Base-by-base conservation (phyloP, 306 rosid species). In the Lathyrus sativus region DNA sequence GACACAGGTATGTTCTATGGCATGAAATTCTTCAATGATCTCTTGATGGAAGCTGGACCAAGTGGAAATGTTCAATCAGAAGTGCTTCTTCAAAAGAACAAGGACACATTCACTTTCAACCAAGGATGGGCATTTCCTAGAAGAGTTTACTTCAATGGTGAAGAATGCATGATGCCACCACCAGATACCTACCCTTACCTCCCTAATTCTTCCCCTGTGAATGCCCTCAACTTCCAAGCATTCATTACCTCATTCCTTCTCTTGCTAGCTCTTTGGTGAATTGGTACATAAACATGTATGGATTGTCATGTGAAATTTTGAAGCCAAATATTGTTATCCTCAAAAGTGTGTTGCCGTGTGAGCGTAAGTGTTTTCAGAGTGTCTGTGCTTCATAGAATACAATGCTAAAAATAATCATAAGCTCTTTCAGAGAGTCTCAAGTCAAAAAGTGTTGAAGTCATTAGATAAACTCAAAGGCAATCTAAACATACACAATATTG, bases 41-140 rank as follows among this genome's bases (percentile, higher is more conserved):
- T 84, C 2, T 65, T 93, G 43, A 84, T 88, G 97, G 88, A 93
- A 82, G 98, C 96, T 17, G 97, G 98, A 53, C 91, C 96, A 68
- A 51, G 76, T 1, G 97, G 97, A 66, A 86, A 90, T 56, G 83
- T 93, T 59, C 97, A 93, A 70, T 93, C 96, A 4, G 99, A 93
- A 70, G 75, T 90, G 65, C 96, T 90, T 70, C 89, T 93, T 76
- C 79, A 39, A 38, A 93, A 93, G 82, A 84, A 90, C 79, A 37
- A 38, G 75, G 74, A 88, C 29, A 85, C 96, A 0, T 93, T 90
- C 81, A 88, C 97, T 53, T 65, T 90, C 22, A 93, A 87, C 85
- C 87, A 90, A 12, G 97, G 97, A 8, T 90, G 99, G 99, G 95
- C 96, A 13, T 93, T 90, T 79, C 98, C 97, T 46, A 91, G 85